Percentiles rank a stretch among this genome's conserved stretches.
Conservation (phyloP, 1,284 basidiomycete species). For the Ceratobasidium sp. region DNA sequence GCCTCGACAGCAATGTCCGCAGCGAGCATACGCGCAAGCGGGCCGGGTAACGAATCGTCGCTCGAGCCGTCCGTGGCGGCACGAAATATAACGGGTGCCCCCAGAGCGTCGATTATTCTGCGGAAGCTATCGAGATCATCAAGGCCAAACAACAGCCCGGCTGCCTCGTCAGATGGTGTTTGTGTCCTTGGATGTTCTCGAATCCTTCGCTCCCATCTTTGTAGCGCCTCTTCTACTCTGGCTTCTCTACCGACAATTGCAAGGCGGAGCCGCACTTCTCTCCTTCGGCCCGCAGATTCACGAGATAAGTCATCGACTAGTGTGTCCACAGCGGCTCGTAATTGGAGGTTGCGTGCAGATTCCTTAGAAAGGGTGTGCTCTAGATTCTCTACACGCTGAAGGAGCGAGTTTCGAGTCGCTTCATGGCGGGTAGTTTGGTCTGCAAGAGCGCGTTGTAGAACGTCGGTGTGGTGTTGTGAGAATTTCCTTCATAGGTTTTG, state of each 20-base stretch:
- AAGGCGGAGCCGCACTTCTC: constrained; percentile 79
- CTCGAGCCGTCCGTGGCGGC: constrained; percentile 53
- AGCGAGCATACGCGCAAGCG: constrained; percentile 68
- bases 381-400: constrained; percentile 61
- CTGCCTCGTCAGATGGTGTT: constrained; percentile 43
- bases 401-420: constrained; percentile 72
- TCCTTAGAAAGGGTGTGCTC: constrained; percentile 64
- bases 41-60: constrained; percentile 35
- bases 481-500: constrained; percentile 74
- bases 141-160: constrained; percentile 30
- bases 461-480: constrained; percentile 66
- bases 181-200: constrained; percentile 60
- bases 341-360: constrained; percentile 63
- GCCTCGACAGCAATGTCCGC: constrained; percentile 72
- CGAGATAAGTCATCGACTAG: constrained; percentile 78
- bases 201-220: constrained; percentile 67
- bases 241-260: constrained; percentile 78
- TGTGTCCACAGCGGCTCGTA: constrained; percentile 77
- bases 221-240: constrained; percentile 67
- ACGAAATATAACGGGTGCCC: constrained; percentile 63
- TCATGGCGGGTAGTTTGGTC: constrained; percentile 66
- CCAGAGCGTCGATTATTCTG: constrained; percentile 65
- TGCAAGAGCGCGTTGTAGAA: constrained; percentile 47
- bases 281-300: constrained; percentile 79
- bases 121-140: constrained; percentile 31